A percentile compares a stretch with the other conserved stretches of the same genome.
Evolutionary conservation across 345 rosid genomes (phyloP).

Genomic region (Citrus maxima): DNA sequence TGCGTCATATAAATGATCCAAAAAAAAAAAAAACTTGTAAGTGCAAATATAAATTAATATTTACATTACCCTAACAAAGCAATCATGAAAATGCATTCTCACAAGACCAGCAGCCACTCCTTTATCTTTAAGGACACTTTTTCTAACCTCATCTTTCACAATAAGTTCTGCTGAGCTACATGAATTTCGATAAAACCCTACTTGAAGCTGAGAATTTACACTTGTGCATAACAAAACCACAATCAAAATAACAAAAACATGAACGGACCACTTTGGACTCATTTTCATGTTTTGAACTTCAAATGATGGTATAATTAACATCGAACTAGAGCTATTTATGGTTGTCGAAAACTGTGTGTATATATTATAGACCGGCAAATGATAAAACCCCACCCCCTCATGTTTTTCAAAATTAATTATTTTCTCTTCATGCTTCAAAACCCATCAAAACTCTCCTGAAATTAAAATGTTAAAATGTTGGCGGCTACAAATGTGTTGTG

Average conservation of each 20-base stretch:
- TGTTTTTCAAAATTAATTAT: too few relatives aligned
- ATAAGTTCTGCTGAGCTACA: conserved; percentile 19
- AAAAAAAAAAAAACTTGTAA: not conserved
- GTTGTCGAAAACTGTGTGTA: too few relatives aligned
- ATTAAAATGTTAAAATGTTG: too few relatives aligned
- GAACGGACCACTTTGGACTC: not conserved
- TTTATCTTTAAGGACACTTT: conserved; percentile 3
- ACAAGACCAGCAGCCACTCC: not conserved
- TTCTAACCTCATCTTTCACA: conserved; percentile 15
- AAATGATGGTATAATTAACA: too few relatives aligned
- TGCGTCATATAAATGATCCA: not conserved
- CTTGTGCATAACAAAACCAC: not conserved
- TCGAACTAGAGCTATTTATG: too few relatives aligned
- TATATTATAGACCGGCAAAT: too few relatives aligned
- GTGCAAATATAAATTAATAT: not conserved
- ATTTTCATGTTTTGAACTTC: too few relatives aligned
- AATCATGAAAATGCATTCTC: conserved; percentile 31
- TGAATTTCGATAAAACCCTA: conserved; percentile 12
- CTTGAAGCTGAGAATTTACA: not conserved
- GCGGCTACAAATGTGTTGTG: too few relatives aligned
- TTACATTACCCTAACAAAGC: conserved; percentile 28
- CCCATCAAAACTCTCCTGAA: too few relatives aligned
- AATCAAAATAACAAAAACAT: not conserved
- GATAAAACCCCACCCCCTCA: too few relatives aligned
- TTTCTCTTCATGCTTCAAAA: too few relatives aligned